Conservation (phyloP, 2,329 filamentous ascomycete species). For the Aspergillus fischeri region DNA sequence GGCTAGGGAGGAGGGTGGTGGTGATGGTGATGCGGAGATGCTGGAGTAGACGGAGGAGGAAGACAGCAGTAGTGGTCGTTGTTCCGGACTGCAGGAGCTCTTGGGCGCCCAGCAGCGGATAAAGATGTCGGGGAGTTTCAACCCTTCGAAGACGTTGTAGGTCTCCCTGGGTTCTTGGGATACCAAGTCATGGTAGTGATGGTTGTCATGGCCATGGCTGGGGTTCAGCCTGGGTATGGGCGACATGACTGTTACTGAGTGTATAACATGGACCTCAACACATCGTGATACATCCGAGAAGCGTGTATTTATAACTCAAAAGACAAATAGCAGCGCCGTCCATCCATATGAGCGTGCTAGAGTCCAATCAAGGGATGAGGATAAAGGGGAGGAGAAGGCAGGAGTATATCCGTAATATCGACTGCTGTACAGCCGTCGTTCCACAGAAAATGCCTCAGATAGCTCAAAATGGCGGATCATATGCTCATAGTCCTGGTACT, state of each 20-base stretch:
- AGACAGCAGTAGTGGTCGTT: slow-evolving; percentile 12
- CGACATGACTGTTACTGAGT: neutral
- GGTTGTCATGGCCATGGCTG: neutral
- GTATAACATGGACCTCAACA: neutral
- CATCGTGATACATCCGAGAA: neutral
- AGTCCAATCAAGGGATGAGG: neutral
- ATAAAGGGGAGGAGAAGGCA: neutral
- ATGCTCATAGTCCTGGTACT: neutral
- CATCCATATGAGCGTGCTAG: neutral
- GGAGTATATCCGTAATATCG: neutral
- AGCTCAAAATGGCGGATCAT: neutral
- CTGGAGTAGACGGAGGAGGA: neutral
- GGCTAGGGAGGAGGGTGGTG: slow-evolving; percentile 8
- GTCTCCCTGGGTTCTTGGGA: neutral
- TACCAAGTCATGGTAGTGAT: slow-evolving; percentile 2
- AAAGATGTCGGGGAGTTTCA: neutral
- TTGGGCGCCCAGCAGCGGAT: slow-evolving; percentile 2
- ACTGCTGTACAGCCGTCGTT: neutral
- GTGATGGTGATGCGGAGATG: slow-evolving; percentile 2
- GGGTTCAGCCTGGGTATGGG: neutral
- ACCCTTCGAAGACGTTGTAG: neutral
- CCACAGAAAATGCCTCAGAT: neutral
- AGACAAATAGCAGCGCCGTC: neutral
- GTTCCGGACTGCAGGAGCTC: slow-evolving; percentile 3
- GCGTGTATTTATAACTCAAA: neutral